Conservation (phyloP, 2,329 filamentous ascomycete genomes). For the Lecanicillium sp. region DNA sequence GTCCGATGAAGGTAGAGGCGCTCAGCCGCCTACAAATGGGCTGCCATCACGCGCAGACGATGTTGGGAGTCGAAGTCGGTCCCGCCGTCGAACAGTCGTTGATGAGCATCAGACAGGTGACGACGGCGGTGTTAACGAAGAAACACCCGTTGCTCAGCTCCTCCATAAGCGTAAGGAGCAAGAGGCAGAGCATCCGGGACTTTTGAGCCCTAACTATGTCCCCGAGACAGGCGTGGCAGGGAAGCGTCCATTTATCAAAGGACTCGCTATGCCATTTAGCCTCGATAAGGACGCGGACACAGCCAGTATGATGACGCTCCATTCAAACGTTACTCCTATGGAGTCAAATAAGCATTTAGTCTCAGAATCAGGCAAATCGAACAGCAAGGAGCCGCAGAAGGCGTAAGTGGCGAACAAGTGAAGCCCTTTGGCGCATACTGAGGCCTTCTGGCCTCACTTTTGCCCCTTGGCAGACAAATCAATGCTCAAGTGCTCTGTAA, state of each 20-base stretch:
- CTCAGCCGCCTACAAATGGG: slow-evolving; percentile 22
- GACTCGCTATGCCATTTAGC: slow-evolving; percentile 66
- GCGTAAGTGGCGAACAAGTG: too few relatives aligned
- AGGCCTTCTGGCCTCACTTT: too few relatives aligned
- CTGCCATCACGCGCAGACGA: slow-evolving; percentile 15
- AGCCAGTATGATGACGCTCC: slow-evolving; percentile 62
- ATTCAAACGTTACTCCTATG: slow-evolving; percentile 27
- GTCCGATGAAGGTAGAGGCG: slow-evolving; percentile 30
- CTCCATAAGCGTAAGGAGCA: slow-evolving; percentile 32
- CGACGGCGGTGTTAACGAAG: slow-evolving; percentile 20
- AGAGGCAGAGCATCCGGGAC: slow-evolving; percentile 30
- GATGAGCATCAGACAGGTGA: slow-evolving; percentile 42
- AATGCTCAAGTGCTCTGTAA: too few relatives aligned
- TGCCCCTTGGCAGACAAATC: too few relatives aligned
- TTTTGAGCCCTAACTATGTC: slow-evolving; percentile 33
- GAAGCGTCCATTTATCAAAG: slow-evolving; percentile 58
- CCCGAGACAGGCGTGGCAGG: slow-evolving; percentile 44
- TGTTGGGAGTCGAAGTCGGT: slow-evolving; percentile 27
- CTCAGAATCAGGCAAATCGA: slow-evolving; percentile 17
- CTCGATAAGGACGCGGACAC: slow-evolving; percentile 55
- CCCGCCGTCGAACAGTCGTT: slow-evolving; percentile 36
- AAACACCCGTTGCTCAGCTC: slow-evolving; percentile 34
- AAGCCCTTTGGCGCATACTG: too few relatives aligned
- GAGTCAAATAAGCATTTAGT: slow-evolving; percentile 6
- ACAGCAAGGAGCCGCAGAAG: slow-evolving; percentile 1